Conservation (phyloP, 2,329 filamentous ascomycete species). For the Decorospora gaudefroyi region DNA sequence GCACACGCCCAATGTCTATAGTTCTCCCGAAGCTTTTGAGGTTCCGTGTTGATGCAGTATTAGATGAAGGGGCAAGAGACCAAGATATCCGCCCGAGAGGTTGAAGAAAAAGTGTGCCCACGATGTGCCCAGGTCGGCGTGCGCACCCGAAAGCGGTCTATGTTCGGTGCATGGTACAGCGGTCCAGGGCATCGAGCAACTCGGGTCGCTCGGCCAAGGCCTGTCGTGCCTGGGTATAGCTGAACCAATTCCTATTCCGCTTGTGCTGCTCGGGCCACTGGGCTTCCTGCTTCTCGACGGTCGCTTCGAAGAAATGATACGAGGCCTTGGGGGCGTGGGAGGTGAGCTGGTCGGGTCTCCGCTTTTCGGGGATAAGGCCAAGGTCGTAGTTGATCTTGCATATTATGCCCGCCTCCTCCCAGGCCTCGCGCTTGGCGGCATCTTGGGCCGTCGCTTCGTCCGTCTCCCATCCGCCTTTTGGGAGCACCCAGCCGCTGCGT, state of each 20-base stretch:
- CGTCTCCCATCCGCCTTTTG: slow-evolving; percentile 96
- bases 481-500: slow-evolving; percentile 91
- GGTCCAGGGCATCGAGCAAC: slow-evolving; percentile 81
- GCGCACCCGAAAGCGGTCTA: slow-evolving; percentile 26
- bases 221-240: slow-evolving; percentile 78
- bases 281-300: slow-evolving; percentile 80
- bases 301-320: slow-evolving; percentile 85
- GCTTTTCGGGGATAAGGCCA: slow-evolving; percentile 81
- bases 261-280: slow-evolving; percentile 96
- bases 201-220: slow-evolving; percentile 79
- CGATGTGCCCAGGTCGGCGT: neutral
- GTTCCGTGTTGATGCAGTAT: slow-evolving; percentile 38
- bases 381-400: slow-evolving; percentile 84
- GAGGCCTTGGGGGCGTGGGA: slow-evolving; percentile 71
- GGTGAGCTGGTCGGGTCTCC: slow-evolving; percentile 59
- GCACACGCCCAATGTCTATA: slow-evolving; percentile 27
- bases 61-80: slow-evolving; percentile 26
- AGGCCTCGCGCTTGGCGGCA: slow-evolving; percentile 84
- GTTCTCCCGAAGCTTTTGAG: slow-evolving; percentile 35
- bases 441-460: slow-evolving; percentile 88
- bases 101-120: neutral
- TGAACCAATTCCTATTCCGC: slow-evolving; percentile 87
- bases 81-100: slow-evolving; percentile 6
- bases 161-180: slow-evolving; percentile 63
- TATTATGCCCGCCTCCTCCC: slow-evolving; percentile 95